Evolutionary conservation across 202 grass and related monocot genomes (phyloP).

Genomic region (Schoenoplectus triqueter): DNA sequence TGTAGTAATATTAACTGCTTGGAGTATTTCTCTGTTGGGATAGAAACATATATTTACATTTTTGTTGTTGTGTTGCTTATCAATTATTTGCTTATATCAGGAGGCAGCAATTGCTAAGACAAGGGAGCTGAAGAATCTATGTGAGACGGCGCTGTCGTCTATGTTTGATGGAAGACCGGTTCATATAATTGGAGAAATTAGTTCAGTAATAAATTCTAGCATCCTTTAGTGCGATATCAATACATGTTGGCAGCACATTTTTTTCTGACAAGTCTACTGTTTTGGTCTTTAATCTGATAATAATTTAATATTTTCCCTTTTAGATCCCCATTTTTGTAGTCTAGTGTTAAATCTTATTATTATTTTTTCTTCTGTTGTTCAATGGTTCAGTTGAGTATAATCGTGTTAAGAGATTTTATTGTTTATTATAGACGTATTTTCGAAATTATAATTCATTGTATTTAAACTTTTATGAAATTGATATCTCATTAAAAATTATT

Average conservation of each 20-base stretch:
- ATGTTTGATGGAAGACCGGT: slow-evolving; percentile 87
- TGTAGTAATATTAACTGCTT: too few species aligned
- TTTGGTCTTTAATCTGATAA: neutral
- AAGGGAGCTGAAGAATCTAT: slow-evolving; percentile 81
- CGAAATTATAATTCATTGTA: too few species aligned
- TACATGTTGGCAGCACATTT: neutral
- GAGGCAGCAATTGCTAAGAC: slow-evolving; percentile 79
- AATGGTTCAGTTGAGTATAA: too few species aligned
- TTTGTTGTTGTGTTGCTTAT: slow-evolving; percentile 9
- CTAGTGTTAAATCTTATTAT: too few species aligned
- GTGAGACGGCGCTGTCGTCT: slow-evolving; percentile 69
- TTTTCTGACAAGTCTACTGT: neutral
- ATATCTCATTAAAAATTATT: too few species aligned
- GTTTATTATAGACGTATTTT: too few species aligned
- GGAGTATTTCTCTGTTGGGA: neutral
- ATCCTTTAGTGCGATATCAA: slow-evolving; percentile 46
- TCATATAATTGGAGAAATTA: slow-evolving; percentile 92
- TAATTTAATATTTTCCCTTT: neutral
- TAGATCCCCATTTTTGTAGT: too few species aligned
- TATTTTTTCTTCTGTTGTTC: too few species aligned
- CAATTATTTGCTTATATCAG: slow-evolving; percentile 37
- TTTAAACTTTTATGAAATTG: too few species aligned
- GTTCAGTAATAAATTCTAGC: slow-evolving; percentile 61
- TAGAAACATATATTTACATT: neutral
- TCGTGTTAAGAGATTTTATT: too few species aligned